phyloP scores from a whole-genome alignment of 495 filamentous ascomycete genomes.

The Penicillium nucicola region DNA sequence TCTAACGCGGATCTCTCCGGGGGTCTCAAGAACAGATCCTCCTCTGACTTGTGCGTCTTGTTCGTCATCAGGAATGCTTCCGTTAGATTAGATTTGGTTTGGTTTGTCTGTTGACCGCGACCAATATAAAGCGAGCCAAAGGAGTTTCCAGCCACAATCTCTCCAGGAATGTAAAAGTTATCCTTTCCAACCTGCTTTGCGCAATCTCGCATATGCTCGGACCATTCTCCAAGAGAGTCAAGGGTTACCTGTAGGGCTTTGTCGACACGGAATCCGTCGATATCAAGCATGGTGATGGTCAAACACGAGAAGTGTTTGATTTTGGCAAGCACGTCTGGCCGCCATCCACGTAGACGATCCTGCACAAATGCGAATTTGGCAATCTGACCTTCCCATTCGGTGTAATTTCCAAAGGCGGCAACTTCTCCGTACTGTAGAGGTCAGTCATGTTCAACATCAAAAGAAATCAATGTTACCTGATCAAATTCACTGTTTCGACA shows the following conservation, averaged over 20 bases:
- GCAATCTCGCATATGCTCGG: constrained; percentile 38
- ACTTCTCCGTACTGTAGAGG: constrained; percentile 28
- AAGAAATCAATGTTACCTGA: constrained; percentile 19
- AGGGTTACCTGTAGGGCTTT: constrained; percentile 47
- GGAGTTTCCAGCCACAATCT: constrained; percentile 39
- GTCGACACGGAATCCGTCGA: constrained; percentile 49
- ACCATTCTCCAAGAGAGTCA: constrained; percentile 43
- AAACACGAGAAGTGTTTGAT: constrained; percentile 38
- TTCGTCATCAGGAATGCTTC: constrained; percentile 23
- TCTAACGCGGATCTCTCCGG: constrained; percentile 36
- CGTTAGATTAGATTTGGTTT: constrained; percentile 18
- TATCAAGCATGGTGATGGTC: constrained; percentile 43
- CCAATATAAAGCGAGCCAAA: constrained; percentile 36
- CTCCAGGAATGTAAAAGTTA: constrained; percentile 48
- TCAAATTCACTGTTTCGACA: constrained; percentile 11
- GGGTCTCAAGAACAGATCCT: constrained; percentile 25
- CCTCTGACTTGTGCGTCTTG: constrained; percentile 12
- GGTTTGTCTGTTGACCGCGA: constrained; percentile 31
- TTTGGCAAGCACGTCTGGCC: constrained; percentile 30
- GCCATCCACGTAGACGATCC: constrained; percentile 40
- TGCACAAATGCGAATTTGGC: constrained; percentile 41
- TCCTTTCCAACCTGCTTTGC: constrained; percentile 38
- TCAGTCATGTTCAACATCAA: constrained; percentile 3
- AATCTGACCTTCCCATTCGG: constrained; percentile 33
- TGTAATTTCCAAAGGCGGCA: constrained; percentile 38